Conservation (phyloP, 306 rosid genomes). For the Gastrolobium villosum region DNA sequence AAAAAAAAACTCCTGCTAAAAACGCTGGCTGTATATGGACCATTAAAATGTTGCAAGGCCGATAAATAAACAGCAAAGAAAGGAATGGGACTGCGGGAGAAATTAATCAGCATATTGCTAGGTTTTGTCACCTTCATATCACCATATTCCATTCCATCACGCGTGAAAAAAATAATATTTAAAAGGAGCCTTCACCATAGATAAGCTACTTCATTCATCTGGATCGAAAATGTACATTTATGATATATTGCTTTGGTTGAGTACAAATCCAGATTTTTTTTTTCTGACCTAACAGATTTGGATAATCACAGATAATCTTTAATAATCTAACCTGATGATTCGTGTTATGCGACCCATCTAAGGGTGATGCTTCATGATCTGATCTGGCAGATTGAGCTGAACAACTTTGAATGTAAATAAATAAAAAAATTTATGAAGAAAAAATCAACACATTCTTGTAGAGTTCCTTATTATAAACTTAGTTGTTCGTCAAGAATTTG, state of each 20-base stretch:
- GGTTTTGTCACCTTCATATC: neutral
- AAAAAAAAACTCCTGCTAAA: too few species aligned
- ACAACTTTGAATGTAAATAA: neutral
- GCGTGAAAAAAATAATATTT: neutral
- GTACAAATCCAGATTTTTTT: neutral
- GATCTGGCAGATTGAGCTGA: conserved; percentile 30
- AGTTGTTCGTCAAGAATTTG: neutral
- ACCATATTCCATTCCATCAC: neutral
- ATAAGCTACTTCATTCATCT: neutral
- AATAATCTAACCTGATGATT: neutral
- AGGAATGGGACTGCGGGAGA: too few species aligned
- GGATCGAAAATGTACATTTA: too few species aligned
- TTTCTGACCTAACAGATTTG: neutral
- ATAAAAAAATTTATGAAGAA: neutral
- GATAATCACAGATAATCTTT: conserved; percentile 26
- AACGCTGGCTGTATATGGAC: too few species aligned
- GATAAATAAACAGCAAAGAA: too few species aligned
- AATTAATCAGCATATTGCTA: neutral
- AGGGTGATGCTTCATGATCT: conserved; percentile 23
- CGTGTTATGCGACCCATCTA: neutral
- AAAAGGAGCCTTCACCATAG: neutral
- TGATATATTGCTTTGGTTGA: neutral
- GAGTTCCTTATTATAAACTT: neutral
- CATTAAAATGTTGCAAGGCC: too few species aligned
- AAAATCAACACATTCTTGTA: neutral